phyloP scores from a whole-genome alignment of 1,284 basidiomycete genomes.

The Caloboletus firmus region DNA sequence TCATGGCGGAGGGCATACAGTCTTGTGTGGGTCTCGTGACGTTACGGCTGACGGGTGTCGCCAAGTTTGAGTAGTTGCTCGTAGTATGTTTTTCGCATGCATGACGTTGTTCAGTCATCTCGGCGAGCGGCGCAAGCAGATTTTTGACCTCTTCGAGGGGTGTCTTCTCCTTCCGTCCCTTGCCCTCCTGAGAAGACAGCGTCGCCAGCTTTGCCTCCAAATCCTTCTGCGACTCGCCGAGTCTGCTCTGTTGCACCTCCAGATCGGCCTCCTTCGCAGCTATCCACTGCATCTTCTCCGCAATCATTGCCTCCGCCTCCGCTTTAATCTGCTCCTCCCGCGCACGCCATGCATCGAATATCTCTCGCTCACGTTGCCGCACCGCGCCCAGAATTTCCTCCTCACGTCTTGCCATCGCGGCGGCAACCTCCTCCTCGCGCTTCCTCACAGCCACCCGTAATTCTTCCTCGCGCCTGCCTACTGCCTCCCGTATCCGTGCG shows the following conservation, averaged over 20 bases:
- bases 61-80: conserved; percentile 20
- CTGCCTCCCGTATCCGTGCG: conserved; percentile 55
- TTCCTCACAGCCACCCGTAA: conserved; percentile 62
- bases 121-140: conserved; percentile 53
- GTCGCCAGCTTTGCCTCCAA: conserved; percentile 47
- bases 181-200: conserved; percentile 42
- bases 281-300: conserved; percentile 57
- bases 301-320: conserved; percentile 49
- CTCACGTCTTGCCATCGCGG: conserved; percentile 61
- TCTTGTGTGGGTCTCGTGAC: conserved; percentile 34
- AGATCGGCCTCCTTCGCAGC: conserved; percentile 52
- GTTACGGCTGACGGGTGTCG: conserved; percentile 42
- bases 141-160: conserved; percentile 76
- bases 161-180: conserved; percentile 53
- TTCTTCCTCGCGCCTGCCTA: conserved; percentile 63
- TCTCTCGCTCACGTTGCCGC: conserved; percentile 62
- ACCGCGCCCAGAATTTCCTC: conserved; percentile 74
- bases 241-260: conserved; percentile 48
- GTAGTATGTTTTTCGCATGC: conserved; percentile 32
- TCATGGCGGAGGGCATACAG: conserved; percentile 67
- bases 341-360: conserved; percentile 61
- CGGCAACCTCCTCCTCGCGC: conserved; percentile 69
- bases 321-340: conserved; percentile 56
- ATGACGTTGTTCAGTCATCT: conserved; percentile 36
- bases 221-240: conserved; percentile 46